Conservation (phyloP, 2,329 filamentous ascomycete species). For the Cladosporium sphaerospermum region DNA sequence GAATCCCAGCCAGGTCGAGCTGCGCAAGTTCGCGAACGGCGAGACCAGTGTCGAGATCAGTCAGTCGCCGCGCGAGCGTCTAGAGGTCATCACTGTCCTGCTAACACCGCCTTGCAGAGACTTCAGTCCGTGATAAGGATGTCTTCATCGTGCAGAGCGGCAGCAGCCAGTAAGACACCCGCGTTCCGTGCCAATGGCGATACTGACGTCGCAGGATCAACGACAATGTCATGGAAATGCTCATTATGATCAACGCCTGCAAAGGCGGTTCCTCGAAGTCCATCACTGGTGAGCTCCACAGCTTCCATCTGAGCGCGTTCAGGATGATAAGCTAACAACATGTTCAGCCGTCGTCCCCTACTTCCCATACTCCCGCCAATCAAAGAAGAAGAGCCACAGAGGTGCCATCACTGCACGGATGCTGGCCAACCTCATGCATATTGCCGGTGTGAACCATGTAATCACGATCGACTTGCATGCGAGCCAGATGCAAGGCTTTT, state of each 20-base stretch:
- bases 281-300: constrained; percentile 67
- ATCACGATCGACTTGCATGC: constrained; percentile 93
- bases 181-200: constrained; percentile 7
- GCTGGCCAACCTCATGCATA: constrained; percentile 87
- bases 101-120: constrained; percentile 34
- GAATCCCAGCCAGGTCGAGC: constrained; percentile 52
- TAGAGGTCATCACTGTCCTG: constrained; percentile 6
- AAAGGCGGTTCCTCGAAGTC: constrained; percentile 96
- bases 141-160: constrained; percentile 98
- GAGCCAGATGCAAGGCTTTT: constrained; percentile 98
- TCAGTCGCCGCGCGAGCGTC: constrained; percentile 24
- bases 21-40: constrained; percentile 64
- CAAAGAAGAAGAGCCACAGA: constrained; percentile 96
- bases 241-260: constrained; percentile 98
- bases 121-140: constrained; percentile 88
- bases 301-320: constrained; percentile 11
- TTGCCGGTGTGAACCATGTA: constrained; percentile 94
- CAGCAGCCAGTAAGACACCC: constrained; percentile 58
- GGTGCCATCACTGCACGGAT: constrained; percentile 95
- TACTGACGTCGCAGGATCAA: constrained; percentile 59
- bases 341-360: constrained; percentile 74
- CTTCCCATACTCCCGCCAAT: constrained; percentile 98
- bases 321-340: constrained; percentile 1
- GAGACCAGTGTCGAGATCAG: constrained; percentile 65
- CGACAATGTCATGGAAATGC: constrained; percentile 96